phyloP scores from a whole-genome alignment of 768 basidiomycete genomes.

The Leccinellum luteum region DNA sequence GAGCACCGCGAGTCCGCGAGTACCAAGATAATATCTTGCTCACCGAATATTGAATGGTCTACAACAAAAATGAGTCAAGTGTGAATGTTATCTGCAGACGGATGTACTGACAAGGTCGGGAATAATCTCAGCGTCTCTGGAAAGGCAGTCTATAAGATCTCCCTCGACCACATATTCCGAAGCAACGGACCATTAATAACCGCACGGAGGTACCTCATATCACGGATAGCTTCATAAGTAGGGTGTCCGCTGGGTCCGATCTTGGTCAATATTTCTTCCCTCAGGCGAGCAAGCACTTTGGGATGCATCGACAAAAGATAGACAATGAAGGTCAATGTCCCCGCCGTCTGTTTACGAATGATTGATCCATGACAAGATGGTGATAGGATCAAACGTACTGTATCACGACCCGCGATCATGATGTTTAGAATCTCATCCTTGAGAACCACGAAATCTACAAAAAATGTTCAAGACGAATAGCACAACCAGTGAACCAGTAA shows the following conservation, averaged over 20 bases:
- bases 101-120: conserved; percentile 41
- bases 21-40: not conserved
- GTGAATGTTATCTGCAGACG: not conserved
- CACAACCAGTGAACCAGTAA: conserved; percentile 18
- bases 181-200: conserved; percentile 53
- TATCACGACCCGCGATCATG: conserved; percentile 33
- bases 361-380: not conserved
- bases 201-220: conserved; percentile 63
- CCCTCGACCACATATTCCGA: not conserved
- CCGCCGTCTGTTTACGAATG: conserved; percentile 36
- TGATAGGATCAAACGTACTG: conserved; percentile 8
- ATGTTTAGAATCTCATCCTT: conserved; percentile 36
- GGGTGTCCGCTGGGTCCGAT: conserved; percentile 50
- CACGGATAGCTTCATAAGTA: conserved; percentile 51
- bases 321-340: conserved; percentile 35
- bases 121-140: conserved; percentile 55
- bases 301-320: conserved; percentile 53
- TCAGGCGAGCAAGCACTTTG: conserved; percentile 42
- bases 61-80: not conserved
- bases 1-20: conserved; percentile 2
- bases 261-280: conserved; percentile 52
- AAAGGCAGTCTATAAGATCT: not conserved
- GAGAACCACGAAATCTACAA: conserved; percentile 26
- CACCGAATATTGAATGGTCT: conserved; percentile 51
- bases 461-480: conserved; percentile 3